A percentile compares a stretch with the other conserved stretches of the same genome.
Evolutionary conservation across 257 asterid species (phyloP).

Genomic region (Mentha longifolia): DNA sequence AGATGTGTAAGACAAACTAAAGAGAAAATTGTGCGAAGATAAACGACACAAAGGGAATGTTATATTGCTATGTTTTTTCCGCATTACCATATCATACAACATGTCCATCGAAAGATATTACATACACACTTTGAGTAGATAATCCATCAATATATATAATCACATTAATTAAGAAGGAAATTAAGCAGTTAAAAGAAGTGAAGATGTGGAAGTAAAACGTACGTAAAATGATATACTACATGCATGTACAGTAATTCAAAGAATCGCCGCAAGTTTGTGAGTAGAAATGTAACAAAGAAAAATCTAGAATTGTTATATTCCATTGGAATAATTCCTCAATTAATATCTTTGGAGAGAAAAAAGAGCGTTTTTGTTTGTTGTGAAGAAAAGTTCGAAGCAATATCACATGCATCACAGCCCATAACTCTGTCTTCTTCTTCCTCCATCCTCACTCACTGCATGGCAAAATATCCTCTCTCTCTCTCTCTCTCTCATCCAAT

Average conservation of each 20-base stretch:
- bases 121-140: no score
- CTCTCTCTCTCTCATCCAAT: conserved; percentile 15
- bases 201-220: no score
- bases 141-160: conserved; percentile 73
- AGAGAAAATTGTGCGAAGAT: no score
- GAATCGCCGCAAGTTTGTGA: conserved; percentile 26
- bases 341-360: conserved; percentile 21
- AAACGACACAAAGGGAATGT: no score
- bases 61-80: no score
- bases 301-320: neutral
- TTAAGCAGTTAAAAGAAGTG: no score
- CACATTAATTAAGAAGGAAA: no score
- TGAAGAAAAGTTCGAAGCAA: conserved; percentile 19
- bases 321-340: neutral
- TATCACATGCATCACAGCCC: conserved; percentile 48
- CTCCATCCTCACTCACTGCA: neutral
- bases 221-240: no score
- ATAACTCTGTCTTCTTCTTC: conserved; percentile 31
- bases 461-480: neutral
- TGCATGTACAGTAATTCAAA: no score
- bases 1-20: no score
- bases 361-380: conserved; percentile 44
- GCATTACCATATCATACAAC: no score
- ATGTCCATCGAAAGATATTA: no score
- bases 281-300: neutral